Percentiles rank a stretch among this genome's conserved stretches.
Evolutionary conservation across 495 filamentous ascomycete species (phyloP).

Genomic region (Neurospora tetraspora): DNA sequence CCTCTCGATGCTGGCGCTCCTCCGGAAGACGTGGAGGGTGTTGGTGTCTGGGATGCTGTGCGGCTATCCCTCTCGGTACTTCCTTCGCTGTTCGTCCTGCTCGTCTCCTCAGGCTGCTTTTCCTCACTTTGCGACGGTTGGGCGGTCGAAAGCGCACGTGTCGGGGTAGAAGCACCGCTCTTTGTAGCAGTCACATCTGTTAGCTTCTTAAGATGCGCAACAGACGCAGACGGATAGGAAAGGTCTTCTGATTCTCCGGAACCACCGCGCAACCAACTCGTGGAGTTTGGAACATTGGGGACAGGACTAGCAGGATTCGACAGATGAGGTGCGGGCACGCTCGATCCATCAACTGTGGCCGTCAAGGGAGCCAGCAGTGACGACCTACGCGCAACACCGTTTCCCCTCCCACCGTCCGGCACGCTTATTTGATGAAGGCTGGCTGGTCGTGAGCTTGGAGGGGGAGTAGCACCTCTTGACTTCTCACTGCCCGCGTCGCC

Average conservation of each 20-base stretch:
- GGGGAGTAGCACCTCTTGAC: slow-evolving; percentile 17
- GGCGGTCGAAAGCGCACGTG: slow-evolving; percentile 62
- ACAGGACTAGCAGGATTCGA: slow-evolving; percentile 59
- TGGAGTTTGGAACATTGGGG: slow-evolving; percentile 47
- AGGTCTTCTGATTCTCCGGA: slow-evolving; percentile 38
- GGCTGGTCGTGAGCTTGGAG: slow-evolving; percentile 12
- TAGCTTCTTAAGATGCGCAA: slow-evolving; percentile 73
- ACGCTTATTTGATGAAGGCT: slow-evolving; percentile 31
- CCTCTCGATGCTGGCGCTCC: slow-evolving; percentile 69
- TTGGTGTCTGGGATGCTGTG: slow-evolving; percentile 30
- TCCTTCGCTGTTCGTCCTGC: slow-evolving; percentile 23
- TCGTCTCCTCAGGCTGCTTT: slow-evolving; percentile 25
- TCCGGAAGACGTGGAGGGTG: slow-evolving; percentile 24
- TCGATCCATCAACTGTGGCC: slow-evolving; percentile 52
- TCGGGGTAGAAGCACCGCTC: slow-evolving; percentile 84
- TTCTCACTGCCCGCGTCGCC: slow-evolving; percentile 35
- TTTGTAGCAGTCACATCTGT: slow-evolving; percentile 69
- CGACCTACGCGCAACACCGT: slow-evolving; percentile 29
- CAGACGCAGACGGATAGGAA: slow-evolving; percentile 47
- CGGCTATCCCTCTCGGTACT: slow-evolving; percentile 25
- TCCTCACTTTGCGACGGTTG: slow-evolving; percentile 28
- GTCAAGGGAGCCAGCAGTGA: slow-evolving; percentile 51
- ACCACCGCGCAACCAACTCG: slow-evolving; percentile 36
- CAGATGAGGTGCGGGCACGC: slow-evolving; percentile 61
- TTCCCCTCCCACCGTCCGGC: slow-evolving; percentile 31